These are phyloP conservation scores for Salix suchowensis DNA, from an alignment of 345 rosid genomes.

Conservation along the genomic window DNA sequence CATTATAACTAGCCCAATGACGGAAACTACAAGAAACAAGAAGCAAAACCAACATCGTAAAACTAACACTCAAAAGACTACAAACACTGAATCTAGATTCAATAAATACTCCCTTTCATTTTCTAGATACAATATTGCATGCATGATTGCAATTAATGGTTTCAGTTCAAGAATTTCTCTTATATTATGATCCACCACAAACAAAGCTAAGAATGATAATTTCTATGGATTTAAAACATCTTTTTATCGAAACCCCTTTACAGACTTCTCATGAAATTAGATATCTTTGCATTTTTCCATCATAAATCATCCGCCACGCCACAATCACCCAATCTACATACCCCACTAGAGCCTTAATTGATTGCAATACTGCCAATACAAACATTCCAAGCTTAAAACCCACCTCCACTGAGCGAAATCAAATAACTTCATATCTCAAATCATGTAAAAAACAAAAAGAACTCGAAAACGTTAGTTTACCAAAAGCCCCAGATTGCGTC, in stretches of 20 bases:
- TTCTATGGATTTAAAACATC: not conserved
- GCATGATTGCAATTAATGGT: not conserved
- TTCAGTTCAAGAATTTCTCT: not conserved
- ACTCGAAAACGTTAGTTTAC: slow-evolving; percentile 23
- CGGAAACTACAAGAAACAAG: slow-evolving; percentile 54
- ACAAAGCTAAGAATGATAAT: not conserved
- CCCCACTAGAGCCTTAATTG: not conserved
- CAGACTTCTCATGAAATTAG: not conserved
- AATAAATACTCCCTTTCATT: not conserved
- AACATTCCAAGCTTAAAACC: not conserved
- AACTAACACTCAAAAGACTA: not conserved
- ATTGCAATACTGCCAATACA: not conserved
- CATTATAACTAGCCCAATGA: slow-evolving; percentile 78
- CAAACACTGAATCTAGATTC: not conserved
- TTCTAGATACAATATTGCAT: not conserved
- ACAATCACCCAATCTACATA: not conserved
- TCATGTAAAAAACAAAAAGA: not conserved
- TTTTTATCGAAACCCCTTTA: not conserved
- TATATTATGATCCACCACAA: not conserved
- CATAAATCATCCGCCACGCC: not conserved
- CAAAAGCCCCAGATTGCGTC: slow-evolving; percentile 92
- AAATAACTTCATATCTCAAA: not conserved
- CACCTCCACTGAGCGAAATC: not conserved
- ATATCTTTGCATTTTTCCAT: not conserved
- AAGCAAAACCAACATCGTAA: not conserved